Percentiles rank a stretch among this genome's conserved stretches.
Evolutionary conservation across 306 rosid species (phyloP).

Genomic region (Inga leiocalycina): DNA sequence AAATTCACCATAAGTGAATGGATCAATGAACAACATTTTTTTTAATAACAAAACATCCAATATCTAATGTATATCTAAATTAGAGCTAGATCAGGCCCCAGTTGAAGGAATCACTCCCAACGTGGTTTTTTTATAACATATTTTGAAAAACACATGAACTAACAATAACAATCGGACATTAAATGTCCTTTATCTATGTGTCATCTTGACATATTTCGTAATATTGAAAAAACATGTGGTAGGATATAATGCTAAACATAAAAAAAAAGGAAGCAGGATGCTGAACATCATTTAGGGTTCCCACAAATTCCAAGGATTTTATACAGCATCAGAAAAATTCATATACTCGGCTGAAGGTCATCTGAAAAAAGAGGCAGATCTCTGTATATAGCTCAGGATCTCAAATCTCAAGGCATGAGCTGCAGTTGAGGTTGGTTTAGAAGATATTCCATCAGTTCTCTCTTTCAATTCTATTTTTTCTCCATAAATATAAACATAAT

Average conservation of each 20-base stretch:
- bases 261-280: conserved; percentile 2
- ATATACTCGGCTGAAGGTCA: neutral
- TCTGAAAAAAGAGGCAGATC: neutral
- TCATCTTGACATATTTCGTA: neutral
- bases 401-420: neutral
- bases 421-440: neutral
- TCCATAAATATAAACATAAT: neutral
- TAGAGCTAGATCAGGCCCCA: neutral
- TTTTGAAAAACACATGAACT: conserved; percentile 12
- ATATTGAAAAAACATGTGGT: neutral
- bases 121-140: neutral
- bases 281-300: neutral
- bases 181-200: neutral
- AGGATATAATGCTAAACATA: neutral
- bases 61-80: neutral
- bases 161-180: conserved; percentile 7
- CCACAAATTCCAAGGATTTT: neutral
- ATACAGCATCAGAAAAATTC: neutral
- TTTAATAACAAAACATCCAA: neutral
- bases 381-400: neutral
- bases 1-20: neutral
- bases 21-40: neutral
- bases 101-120: neutral
- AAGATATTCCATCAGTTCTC: neutral
- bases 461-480: neutral